phyloP scores from a whole-genome alignment of 2,329 filamentous ascomycete species.

The Cordyceps tenuipes region DNA sequence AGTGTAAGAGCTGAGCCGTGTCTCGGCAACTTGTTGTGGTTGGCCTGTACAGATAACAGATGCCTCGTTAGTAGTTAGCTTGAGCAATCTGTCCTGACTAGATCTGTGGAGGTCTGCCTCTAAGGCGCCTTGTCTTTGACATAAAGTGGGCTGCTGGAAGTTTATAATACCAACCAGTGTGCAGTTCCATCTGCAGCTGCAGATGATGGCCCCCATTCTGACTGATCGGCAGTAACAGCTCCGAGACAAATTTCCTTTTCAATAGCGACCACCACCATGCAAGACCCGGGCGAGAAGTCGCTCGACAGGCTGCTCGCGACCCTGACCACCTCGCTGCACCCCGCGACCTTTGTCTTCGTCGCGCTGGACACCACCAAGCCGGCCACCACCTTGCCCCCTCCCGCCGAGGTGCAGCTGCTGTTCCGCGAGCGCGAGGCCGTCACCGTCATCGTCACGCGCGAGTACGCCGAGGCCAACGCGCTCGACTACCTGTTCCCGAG shows the following conservation, averaged over 20 bases:
- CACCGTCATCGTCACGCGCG: slow-evolving; percentile 34
- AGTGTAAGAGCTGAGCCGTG: background rate
- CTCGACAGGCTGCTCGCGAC: slow-evolving; percentile 31
- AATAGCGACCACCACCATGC: slow-evolving; percentile 14
- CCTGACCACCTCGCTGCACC: slow-evolving; percentile 32
- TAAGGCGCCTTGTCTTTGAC: background rate
- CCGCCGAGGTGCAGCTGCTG: slow-evolving; percentile 32
- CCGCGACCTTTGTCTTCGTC: slow-evolving; percentile 38
- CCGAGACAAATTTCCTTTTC: background rate
- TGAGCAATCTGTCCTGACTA: too few relatives aligned
- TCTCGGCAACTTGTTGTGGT: too few relatives aligned
- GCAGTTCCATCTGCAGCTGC: background rate
- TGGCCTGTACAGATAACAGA: too few relatives aligned
- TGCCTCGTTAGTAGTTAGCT: too few relatives aligned
- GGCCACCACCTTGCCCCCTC: slow-evolving; percentile 20
- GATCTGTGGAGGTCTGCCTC: too few relatives aligned
- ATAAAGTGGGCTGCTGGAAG: background rate
- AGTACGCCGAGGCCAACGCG: slow-evolving; percentile 25
- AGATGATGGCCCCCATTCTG: background rate
- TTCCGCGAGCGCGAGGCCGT: slow-evolving; percentile 40
- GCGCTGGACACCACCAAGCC: slow-evolving; percentile 22
- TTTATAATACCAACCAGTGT: background rate
- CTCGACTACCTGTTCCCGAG: slow-evolving; percentile 36
- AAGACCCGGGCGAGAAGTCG: slow-evolving; percentile 26
- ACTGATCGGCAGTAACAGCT: background rate